phyloP scores from a whole-genome alignment of 352 stramenopile genomes.

The Pseudoperonospora humuli region DNA sequence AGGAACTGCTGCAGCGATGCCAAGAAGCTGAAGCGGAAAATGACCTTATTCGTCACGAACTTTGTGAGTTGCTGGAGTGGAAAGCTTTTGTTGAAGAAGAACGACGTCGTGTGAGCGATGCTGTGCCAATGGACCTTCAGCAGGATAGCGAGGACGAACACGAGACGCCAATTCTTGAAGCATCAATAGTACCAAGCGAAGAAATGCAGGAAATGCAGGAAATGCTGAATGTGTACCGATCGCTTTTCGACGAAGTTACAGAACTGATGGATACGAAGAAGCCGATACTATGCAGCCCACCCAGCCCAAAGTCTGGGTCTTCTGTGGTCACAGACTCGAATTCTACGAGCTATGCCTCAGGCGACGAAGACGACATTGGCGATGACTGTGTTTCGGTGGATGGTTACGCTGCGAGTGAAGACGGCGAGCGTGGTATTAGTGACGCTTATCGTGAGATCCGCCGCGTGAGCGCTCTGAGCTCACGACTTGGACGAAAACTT shows the following conservation, averaged over 20 bases:
- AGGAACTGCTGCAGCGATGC: slow-evolving; percentile 19
- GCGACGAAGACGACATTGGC: slow-evolving; percentile 35
- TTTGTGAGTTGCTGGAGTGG: slow-evolving; percentile 69
- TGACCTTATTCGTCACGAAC: slow-evolving; percentile 52
- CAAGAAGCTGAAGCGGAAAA: slow-evolving; percentile 62
- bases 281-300: slow-evolving; percentile 31
- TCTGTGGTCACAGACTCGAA: slow-evolving; percentile 57
- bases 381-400: slow-evolving; percentile 29
- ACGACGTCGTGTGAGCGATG: slow-evolving; percentile 27
- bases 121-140: slow-evolving; percentile 9
- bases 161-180: slow-evolving; percentile 13
- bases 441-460: slow-evolving; percentile 49
- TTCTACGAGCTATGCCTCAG: slow-evolving; percentile 56
- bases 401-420: slow-evolving; percentile 29
- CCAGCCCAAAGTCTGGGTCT: slow-evolving; percentile 50
- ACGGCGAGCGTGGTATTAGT: slow-evolving; percentile 20
- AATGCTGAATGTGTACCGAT: slow-evolving; percentile 61
- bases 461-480: slow-evolving; percentile 44
- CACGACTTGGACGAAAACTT: slow-evolving; percentile 59
- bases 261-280: slow-evolving; percentile 50
- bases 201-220: slow-evolving; percentile 46
- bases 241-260: slow-evolving; percentile 50
- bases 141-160: slow-evolving; percentile 20
- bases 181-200: slow-evolving; percentile 23
- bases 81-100: slow-evolving; percentile 56